Base-by-base conservation (phyloP, 768 basidiomycete species). In the Rhodocollybia butyracea region DNA sequence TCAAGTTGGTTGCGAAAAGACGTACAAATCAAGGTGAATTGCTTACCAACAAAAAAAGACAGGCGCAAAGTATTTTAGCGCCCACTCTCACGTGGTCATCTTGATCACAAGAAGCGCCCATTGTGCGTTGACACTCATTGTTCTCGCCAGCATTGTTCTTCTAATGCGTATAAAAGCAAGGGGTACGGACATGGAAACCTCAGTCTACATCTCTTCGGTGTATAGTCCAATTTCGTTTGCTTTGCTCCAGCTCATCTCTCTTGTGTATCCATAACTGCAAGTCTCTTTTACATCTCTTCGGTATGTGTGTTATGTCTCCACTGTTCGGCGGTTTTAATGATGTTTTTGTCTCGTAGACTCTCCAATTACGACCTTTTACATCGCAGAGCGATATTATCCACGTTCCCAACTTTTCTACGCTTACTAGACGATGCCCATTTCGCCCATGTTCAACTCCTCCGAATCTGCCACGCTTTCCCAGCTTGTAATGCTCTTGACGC, bases 381-480 rank as follows among this genome's bases (percentile, higher is more conserved):
- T 48, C 46, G 46, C 46, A 48, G 46, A 32, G 46, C 46, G 46
- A 48, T 48, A 11, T 42, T 31, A 32, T 46, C 11, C 24, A 13
- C 29, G 11, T 29, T 42, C 15, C 27, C 26, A 27, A 22, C 7
- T 17, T 31, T n/a, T 17, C 30, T 32, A 4, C 27, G 10, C 30
- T 21, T 11, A 19, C 17, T 7, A 8, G 4, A 48, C 27, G 19
- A 48, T 48, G 46, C 46, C 30, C 7, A 34, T 48, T 17, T 48
- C 46, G 7, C 46, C 46, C 4, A 51, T 51, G 8, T 29, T 29
- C 4, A 51, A 15, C 13, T 30, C 17, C 19, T 24, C 27, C 27
- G 8, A 21, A 3, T 43, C 52, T 22, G 30, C 50, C 31, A 51
- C 50, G 5, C 19, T 51, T 21, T 36, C 50, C 12, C 31, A 51